A percentile compares a stretch with the other conserved stretches of the same genome.
These are phyloP conservation scores for Graphiopsis chlorocephala DNA, from an alignment of 2,329 filamentous ascomycete genomes.

Conservation along the genomic window DNA sequence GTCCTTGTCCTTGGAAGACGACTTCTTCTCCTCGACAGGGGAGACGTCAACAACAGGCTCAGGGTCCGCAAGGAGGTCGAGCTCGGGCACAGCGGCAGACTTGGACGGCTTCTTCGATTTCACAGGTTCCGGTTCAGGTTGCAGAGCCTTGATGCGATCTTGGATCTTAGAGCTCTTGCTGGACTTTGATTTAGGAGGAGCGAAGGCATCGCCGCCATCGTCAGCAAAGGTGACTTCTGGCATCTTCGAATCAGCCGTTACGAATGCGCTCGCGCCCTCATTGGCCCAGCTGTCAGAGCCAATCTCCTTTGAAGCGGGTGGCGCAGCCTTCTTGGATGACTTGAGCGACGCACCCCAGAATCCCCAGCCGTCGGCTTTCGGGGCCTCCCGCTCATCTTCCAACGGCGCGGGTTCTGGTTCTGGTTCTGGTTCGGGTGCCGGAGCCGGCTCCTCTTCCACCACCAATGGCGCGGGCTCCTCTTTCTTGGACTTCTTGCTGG, in stretches of 20 bases:
- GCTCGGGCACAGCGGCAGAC: slow-evolving; percentile 16
- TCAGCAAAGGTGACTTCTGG: slow-evolving; percentile 44
- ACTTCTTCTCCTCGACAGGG: slow-evolving; percentile 20
- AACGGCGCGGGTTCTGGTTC: slow-evolving; percentile 10
- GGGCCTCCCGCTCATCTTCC: slow-evolving; percentile 20
- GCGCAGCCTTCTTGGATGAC: slow-evolving; percentile 41
- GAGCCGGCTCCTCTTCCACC: slow-evolving; percentile 8
- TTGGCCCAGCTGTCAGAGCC: slow-evolving; percentile 42
- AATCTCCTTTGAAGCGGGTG: slow-evolving; percentile 40
- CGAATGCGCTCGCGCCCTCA: slow-evolving; percentile 35
- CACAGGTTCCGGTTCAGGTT: slow-evolving; percentile 33
- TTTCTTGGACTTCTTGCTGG: slow-evolving; percentile 20
- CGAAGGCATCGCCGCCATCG: slow-evolving; percentile 43
- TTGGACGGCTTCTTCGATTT: slow-evolving; percentile 19
- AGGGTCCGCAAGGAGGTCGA: slow-evolving; percentile 10
- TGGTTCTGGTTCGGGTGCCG: slow-evolving; percentile 19
- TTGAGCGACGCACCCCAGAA: slow-evolving; percentile 47
- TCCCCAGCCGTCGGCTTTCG: slow-evolving; percentile 38
- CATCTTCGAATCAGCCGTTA: slow-evolving; percentile 39
- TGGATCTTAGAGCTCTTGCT: slow-evolving; percentile 46
- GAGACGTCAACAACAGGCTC: slow-evolving; percentile 11
- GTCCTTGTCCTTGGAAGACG: slow-evolving; percentile 21
- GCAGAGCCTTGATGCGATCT: slow-evolving; percentile 51
- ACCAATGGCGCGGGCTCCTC: slow-evolving; percentile 29
- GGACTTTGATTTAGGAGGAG: slow-evolving; percentile 40